Evolutionary conservation across 257 asterid species (phyloP).

Genomic region (Nicotiana obtusifolia): DNA sequence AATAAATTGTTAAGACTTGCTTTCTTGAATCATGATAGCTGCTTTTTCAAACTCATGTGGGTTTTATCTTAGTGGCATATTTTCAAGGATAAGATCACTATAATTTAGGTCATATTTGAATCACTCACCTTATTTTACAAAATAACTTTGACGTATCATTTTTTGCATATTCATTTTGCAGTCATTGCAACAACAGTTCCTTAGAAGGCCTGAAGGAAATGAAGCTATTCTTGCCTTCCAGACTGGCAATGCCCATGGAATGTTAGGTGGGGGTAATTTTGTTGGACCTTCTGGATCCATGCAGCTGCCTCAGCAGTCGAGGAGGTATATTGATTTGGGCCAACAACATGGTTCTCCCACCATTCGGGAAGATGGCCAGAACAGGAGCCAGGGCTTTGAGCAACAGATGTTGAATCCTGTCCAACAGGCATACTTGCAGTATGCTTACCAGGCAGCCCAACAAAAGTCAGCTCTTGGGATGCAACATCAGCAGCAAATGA

Average conservation of each 20-base stretch:
- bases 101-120: background rate
- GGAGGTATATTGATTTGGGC: conserved; percentile 64
- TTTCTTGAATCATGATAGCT: background rate
- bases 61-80: background rate
- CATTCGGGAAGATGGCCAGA: conserved; percentile 59
- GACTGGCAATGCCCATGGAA: conserved; percentile 63
- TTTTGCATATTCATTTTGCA: conserved; percentile 25
- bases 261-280: conserved; percentile 57
- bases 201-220: conserved; percentile 85
- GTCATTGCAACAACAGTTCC: conserved; percentile 68
- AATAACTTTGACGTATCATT: background rate
- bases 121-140: background rate
- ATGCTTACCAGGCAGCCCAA: conserved; percentile 65
- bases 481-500: conserved; percentile 77
- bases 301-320: conserved; percentile 73
- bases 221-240: conserved; percentile 73
- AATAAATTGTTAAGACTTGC: background rate
- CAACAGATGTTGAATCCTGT: conserved; percentile 65
- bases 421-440: conserved; percentile 86
- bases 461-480: conserved; percentile 65
- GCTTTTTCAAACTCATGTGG: background rate
- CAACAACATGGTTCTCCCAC: conserved; percentile 71
- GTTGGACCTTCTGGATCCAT: conserved; percentile 56
- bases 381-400: conserved; percentile 75
- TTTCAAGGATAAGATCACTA: conserved; percentile 7